Evolutionary conservation across 2,329 filamentous ascomycete species (phyloP).

Genomic region (Seiridium cupressi): DNA sequence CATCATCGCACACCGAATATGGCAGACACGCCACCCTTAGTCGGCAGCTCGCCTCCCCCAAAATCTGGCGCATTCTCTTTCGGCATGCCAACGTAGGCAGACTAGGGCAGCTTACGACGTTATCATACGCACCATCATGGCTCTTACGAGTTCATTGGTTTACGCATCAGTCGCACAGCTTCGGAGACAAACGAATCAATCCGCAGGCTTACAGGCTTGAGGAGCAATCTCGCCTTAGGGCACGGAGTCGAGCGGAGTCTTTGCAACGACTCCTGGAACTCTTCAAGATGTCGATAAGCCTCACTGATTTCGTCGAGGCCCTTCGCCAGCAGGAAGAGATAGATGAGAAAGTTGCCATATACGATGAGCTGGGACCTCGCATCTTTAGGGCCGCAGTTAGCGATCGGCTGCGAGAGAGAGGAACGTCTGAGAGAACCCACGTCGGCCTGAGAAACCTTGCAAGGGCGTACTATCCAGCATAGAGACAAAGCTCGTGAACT

Average conservation of each 20-base stretch:
- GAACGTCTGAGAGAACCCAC: neutral
- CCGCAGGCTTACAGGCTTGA: neutral
- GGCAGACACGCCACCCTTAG: too few species aligned
- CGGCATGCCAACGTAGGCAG: too few species aligned
- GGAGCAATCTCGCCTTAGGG: neutral
- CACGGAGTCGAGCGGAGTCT: neutral
- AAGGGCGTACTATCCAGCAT: too few species aligned
- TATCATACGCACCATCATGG: too few species aligned
- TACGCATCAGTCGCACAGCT: neutral
- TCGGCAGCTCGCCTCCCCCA: too few species aligned
- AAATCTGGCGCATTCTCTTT: too few species aligned
- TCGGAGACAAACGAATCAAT: neutral
- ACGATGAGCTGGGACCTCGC: neutral
- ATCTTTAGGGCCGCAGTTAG: neutral
- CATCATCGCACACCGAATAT: too few species aligned
- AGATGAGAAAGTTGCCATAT: neutral
- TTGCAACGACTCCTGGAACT: neutral
- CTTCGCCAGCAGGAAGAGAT: neutral
- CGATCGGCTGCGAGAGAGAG: too few species aligned
- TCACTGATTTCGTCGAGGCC: neutral
- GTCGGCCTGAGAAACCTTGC: neutral
- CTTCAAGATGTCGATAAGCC: neutral
- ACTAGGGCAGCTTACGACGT: too few species aligned
- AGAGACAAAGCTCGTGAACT: too few species aligned
- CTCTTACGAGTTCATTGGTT: too few species aligned